Evolutionary conservation across 345 rosid genomes (phyloP).

Genomic region (Brassica incana): DNA sequence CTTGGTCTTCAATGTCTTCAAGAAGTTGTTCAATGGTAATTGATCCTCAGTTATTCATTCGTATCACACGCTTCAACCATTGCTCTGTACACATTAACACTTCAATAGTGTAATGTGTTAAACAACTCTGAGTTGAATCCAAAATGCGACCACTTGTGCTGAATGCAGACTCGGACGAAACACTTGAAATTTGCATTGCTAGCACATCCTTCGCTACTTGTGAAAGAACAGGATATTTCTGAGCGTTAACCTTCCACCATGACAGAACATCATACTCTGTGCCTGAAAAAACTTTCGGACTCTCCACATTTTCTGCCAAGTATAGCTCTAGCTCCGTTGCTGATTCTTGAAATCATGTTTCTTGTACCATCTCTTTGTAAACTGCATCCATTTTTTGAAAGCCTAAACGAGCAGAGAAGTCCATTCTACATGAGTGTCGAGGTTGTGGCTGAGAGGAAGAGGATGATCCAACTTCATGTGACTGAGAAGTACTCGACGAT

Average conservation of each 20-base stretch:
- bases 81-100: neutral
- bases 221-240: neutral
- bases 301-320: neutral
- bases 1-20: neutral
- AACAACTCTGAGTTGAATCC: neutral
- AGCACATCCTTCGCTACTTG: neutral
- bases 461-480: neutral
- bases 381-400: neutral
- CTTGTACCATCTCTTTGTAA: neutral
- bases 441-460: neutral
- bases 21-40: neutral
- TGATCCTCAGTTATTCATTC: neutral
- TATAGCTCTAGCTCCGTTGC: neutral
- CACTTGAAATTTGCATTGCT: neutral
- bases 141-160: neutral
- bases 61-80: neutral
- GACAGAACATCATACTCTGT: neutral
- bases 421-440: neutral
- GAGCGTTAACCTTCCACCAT: neutral
- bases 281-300: neutral
- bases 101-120: neutral
- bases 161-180: neutral
- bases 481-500: neutral
- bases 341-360: neutral
- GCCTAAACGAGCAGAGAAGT: neutral